phyloP scores from a whole-genome alignment of 2,329 filamentous ascomycete species.

The Zalaria obscura region DNA sequence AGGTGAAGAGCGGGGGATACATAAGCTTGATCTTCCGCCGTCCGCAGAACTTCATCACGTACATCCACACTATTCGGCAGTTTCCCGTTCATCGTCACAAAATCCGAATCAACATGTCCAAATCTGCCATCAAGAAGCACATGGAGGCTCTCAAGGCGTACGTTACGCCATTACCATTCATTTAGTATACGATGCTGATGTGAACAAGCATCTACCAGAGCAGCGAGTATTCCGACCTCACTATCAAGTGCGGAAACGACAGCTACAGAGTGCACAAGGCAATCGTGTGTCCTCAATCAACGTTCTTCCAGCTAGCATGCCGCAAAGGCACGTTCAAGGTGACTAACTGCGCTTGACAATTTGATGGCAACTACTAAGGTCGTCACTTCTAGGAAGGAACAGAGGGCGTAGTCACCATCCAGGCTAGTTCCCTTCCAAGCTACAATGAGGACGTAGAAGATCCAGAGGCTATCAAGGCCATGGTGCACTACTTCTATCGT shows the following conservation, averaged over 20 bases:
- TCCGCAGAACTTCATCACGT: too few species aligned
- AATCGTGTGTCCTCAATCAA: slow-evolving; percentile 11
- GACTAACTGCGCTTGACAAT: neutral
- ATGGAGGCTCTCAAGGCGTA: too few species aligned
- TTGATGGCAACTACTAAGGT: neutral
- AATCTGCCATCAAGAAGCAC: too few species aligned
- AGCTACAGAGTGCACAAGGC: slow-evolving; percentile 11
- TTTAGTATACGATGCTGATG: too few species aligned
- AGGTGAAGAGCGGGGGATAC: too few species aligned
- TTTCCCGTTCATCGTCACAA: too few species aligned
- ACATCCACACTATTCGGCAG: too few species aligned
- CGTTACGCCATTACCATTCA: too few species aligned
- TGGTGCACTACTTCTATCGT: slow-evolving; percentile 15
- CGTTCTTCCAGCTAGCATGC: slow-evolving; percentile 11
- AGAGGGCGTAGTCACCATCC: neutral
- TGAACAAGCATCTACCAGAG: neutral
- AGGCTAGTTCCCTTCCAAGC: neutral
- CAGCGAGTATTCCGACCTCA: slow-evolving; percentile 10
- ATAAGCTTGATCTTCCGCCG: too few species aligned
- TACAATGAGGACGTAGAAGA: slow-evolving; percentile 8
- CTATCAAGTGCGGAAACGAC: slow-evolving; percentile 9
- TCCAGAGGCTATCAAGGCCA: slow-evolving; percentile 11
- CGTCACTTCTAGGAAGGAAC: neutral
- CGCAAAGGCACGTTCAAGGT: slow-evolving; percentile 1
- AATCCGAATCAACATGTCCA: too few species aligned